These are phyloP conservation scores for Talaromyces verruculosus DNA, from an alignment of 2,329 filamentous ascomycete species.

Conservation along the genomic window DNA sequence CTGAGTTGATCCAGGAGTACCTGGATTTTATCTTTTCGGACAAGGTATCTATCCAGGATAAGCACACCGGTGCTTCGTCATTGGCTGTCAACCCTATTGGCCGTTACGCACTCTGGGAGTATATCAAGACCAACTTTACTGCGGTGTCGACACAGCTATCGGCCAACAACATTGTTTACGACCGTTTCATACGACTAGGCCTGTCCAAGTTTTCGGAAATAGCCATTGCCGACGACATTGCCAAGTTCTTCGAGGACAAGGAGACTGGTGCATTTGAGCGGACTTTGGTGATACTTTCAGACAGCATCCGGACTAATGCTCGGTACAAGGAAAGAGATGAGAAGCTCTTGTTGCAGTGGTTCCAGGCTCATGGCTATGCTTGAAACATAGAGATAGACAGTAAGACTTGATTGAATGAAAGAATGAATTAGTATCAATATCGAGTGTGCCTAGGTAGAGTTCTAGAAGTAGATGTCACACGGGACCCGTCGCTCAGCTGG, in stretches of 20 bases:
- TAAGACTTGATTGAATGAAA: not conserved
- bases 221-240: constrained; percentile 71
- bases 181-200: constrained; percentile 79
- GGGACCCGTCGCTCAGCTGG: constrained; percentile 16
- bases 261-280: constrained; percentile 85
- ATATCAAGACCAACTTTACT: constrained; percentile 80
- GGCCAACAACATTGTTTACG: constrained; percentile 80
- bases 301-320: constrained; percentile 80
- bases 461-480: constrained; percentile 1
- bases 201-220: constrained; percentile 75
- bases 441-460: too few species aligned
- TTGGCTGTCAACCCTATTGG: constrained; percentile 72
- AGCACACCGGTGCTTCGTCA: constrained; percentile 75
- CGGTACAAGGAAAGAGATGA: constrained; percentile 78
- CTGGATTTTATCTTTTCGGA: constrained; percentile 76
- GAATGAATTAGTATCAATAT: not conserved
- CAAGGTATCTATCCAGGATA: constrained; percentile 80
- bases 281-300: constrained; percentile 78
- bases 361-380: constrained; percentile 62
- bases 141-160: constrained; percentile 69
- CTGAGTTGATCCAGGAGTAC: constrained; percentile 66
- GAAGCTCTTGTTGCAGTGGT: constrained; percentile 73
- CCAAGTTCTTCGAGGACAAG: constrained; percentile 79
- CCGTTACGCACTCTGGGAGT: constrained; percentile 78
- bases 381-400: constrained; percentile 29